phyloP scores from a whole-genome alignment of 257 asterid species.

The Salvia hispanica region DNA sequence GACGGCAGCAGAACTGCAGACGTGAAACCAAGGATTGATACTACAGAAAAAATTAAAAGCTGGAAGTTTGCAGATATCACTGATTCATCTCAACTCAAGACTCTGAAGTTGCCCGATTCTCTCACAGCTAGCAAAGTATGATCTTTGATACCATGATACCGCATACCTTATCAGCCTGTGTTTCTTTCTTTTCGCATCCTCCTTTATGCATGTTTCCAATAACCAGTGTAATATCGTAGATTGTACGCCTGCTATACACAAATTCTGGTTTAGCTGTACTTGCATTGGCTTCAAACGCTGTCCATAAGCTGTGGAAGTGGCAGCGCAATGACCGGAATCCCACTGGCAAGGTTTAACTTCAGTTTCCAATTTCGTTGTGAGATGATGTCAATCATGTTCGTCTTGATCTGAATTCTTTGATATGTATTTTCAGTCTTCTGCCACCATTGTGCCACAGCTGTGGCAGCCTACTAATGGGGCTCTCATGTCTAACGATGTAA shows the following conservation, averaged over 20 bases:
- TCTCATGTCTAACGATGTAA: slow-evolving; percentile 84
- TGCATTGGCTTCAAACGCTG: slow-evolving; percentile 83
- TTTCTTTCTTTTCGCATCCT: slow-evolving; percentile 19
- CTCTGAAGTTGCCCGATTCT: slow-evolving; percentile 84
- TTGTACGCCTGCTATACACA: slow-evolving; percentile 78
- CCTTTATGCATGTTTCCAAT: slow-evolving; percentile 8
- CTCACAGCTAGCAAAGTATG: slow-evolving; percentile 84
- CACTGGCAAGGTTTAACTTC: slow-evolving; percentile 68
- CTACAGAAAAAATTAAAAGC: slow-evolving; percentile 63
- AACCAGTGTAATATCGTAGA: slow-evolving; percentile 38
- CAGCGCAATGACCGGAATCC: slow-evolving; percentile 93
- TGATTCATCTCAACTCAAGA: slow-evolving; percentile 77
- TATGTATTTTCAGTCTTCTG: slow-evolving; percentile 68
- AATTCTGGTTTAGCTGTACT: slow-evolving; percentile 86
- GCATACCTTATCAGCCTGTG: not conserved
- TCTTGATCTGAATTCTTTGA: slow-evolving; percentile 4
- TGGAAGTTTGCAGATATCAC: slow-evolving; percentile 88
- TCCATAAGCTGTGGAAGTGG: slow-evolving; percentile 99
- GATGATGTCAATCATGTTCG: not conserved
- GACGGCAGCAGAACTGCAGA: slow-evolving; percentile 80
- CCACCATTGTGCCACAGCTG: slow-evolving; percentile 73
- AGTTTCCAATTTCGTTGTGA: slow-evolving; percentile 4
- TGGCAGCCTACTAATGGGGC: slow-evolving; percentile 95
- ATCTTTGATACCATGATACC: not conserved
- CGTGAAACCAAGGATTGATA: slow-evolving; percentile 84